Conservation (phyloP, 2,329 filamentous ascomycete species). For the Hypoxylon sp. region DNA sequence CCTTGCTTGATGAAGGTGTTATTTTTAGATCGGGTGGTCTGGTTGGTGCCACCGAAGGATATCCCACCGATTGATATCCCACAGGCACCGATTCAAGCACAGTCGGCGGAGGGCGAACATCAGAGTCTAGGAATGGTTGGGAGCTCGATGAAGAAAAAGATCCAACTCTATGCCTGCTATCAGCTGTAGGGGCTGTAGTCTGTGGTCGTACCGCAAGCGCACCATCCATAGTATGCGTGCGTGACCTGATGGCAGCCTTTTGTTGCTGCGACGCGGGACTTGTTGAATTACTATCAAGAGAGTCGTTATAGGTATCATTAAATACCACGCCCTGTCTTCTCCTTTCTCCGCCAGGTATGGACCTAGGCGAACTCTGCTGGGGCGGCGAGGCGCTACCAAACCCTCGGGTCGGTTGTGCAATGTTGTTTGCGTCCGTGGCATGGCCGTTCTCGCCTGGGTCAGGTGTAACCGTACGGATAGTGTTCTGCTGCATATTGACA, state of each 20-base stretch:
- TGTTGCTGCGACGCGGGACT: constrained; percentile 58
- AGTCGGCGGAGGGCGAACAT: constrained; percentile 59
- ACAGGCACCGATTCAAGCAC: constrained; percentile 56
- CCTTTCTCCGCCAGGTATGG: constrained; percentile 61
- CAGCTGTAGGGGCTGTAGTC: constrained; percentile 57
- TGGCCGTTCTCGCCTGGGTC: constrained; percentile 63
- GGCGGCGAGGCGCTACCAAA: constrained; percentile 59
- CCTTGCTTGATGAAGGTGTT: constrained; percentile 55
- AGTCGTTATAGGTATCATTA: constrained; percentile 67
- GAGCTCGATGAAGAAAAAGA: constrained; percentile 77
- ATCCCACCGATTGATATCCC: constrained; percentile 51
- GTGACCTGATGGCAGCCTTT: constrained; percentile 62
- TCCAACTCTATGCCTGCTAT: constrained; percentile 75
- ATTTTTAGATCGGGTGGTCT: constrained; percentile 57
- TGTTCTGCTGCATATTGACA: constrained; percentile 55
- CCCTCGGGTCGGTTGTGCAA: constrained; percentile 52
- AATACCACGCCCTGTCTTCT: constrained; percentile 74
- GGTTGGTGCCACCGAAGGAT: constrained; percentile 57
- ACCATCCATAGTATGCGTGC: constrained; percentile 72
- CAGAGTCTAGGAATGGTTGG: constrained; percentile 64
- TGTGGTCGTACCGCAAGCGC: constrained; percentile 62
- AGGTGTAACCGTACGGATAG: constrained; percentile 77
- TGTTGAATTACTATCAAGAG: constrained; percentile 64
- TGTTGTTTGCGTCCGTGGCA: constrained; percentile 43
- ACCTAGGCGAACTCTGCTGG: constrained; percentile 63